Evolutionary conservation across 371 early-diverging fungal genomes (phyloP).

Genomic region (Apophysomyces trapeziformis): DNA sequence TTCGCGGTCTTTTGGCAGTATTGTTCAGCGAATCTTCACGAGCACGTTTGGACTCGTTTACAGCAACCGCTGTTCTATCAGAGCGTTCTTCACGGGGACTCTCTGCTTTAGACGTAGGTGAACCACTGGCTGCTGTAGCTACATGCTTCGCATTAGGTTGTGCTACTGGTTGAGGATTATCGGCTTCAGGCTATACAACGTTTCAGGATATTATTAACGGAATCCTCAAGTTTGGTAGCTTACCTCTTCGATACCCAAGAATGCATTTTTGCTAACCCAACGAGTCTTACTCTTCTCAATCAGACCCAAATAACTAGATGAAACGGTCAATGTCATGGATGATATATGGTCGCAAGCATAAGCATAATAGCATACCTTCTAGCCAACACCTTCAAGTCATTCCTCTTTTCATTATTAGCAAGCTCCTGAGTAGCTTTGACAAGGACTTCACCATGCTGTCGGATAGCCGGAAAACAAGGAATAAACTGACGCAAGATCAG

Average conservation of each 20-base stretch:
- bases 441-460: constrained; percentile 54
- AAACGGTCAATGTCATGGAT: not conserved
- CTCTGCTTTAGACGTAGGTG: not conserved
- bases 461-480: constrained; percentile 65
- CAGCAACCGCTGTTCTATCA: not conserved
- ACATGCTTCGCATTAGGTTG: not conserved
- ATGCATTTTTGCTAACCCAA: constrained; percentile 38
- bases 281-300: constrained; percentile 37
- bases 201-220: not conserved
- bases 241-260: constrained; percentile 32
- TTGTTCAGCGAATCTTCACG: constrained; percentile 16
- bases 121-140: not conserved
- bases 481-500: constrained; percentile 69
- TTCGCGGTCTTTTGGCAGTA: constrained; percentile 11
- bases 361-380: constrained; percentile 23
- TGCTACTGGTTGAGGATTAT: constrained; percentile 8
- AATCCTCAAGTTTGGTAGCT: not conserved
- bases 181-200: constrained; percentile 9
- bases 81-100: constrained; percentile 2
- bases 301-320: constrained; percentile 34
- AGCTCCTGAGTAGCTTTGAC: constrained; percentile 36
- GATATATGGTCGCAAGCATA: not conserved
- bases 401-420: constrained; percentile 36
- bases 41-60: constrained; percentile 15
- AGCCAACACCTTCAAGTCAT: constrained; percentile 49